Evolutionary conservation across 2,329 filamentous ascomycete genomes (phyloP).

Genomic region (Chrysoporthe puriensis): DNA sequence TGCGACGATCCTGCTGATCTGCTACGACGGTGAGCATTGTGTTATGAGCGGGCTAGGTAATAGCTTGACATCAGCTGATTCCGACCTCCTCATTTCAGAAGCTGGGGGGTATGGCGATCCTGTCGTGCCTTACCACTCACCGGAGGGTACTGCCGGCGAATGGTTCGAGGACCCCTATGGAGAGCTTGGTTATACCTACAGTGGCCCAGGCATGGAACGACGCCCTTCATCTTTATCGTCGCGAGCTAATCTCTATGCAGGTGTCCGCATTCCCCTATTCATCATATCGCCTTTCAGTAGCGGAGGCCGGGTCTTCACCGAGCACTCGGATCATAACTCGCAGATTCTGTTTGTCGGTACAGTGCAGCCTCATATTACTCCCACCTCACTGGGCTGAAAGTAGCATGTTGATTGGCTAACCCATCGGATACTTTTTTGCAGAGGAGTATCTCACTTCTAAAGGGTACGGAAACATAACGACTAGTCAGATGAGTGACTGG

Average conservation of each 20-base stretch:
- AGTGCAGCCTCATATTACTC: constrained; percentile 38
- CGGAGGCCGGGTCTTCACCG: constrained; percentile 56
- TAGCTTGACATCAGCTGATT: neutral
- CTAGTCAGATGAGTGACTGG: constrained; percentile 33
- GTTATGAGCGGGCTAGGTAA: neutral
- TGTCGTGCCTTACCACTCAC: constrained; percentile 51
- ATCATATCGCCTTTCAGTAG: constrained; percentile 61
- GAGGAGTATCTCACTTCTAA: constrained; percentile 36
- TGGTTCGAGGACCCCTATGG: constrained; percentile 51
- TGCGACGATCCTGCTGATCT: constrained; percentile 53
- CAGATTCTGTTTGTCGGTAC: constrained; percentile 58
- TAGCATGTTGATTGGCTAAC: neutral
- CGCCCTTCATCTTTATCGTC: neutral
- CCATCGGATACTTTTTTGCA: neutral
- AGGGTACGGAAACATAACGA: constrained; percentile 36
- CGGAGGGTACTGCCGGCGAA: constrained; percentile 53
- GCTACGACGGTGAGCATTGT: constrained; percentile 48
- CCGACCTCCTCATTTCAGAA: constrained; percentile 39
- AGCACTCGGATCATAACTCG: constrained; percentile 58
- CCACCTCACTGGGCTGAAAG: no score
- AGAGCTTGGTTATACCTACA: constrained; percentile 42
- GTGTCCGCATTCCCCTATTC: constrained; percentile 56
- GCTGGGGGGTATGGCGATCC: constrained; percentile 60
- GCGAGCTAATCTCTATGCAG: constrained; percentile 23
- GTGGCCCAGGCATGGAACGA: constrained; percentile 36